These are phyloP conservation scores for Bassia scoparia DNA, from an alignment of 148 eudicot genomes.

Conservation along the genomic window DNA sequence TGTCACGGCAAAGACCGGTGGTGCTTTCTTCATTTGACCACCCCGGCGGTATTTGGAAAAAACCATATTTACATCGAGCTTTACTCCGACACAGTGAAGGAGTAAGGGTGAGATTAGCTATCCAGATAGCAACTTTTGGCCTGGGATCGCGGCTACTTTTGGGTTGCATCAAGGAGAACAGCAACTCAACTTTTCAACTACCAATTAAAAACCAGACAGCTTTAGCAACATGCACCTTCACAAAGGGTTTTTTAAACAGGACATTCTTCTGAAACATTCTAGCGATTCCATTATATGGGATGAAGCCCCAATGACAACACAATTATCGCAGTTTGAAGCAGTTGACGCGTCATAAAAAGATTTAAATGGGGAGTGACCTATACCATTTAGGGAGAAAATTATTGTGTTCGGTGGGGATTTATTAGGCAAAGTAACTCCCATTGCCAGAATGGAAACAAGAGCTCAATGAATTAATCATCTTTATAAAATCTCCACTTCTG, in stretches of 20 bases:
- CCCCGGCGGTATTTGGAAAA: neutral
- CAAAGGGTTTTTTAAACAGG: too few species aligned
- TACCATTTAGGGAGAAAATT: neutral
- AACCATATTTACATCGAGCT: neutral
- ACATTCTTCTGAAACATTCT: too few species aligned
- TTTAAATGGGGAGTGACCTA: neutral
- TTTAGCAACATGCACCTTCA: too few species aligned
- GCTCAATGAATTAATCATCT: neutral
- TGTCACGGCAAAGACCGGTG: neutral
- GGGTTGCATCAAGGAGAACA: neutral
- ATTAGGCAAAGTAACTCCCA: neutral
- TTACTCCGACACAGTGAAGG: neutral
- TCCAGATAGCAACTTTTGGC: neutral
- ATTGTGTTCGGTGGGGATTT: neutral
- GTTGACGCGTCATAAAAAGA: neutral
- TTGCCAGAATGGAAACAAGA: neutral
- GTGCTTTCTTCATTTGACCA: neutral
- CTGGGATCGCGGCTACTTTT: neutral
- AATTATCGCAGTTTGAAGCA: neutral
- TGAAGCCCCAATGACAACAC: neutral
- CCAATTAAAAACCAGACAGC: too few species aligned
- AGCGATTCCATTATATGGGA: too few species aligned
- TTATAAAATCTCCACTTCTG: neutral
- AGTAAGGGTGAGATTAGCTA: neutral
- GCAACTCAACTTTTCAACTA: neutral